Base-by-base conservation (phyloP, 2,329 filamentous ascomycete species). In the Xylaria sp. region DNA sequence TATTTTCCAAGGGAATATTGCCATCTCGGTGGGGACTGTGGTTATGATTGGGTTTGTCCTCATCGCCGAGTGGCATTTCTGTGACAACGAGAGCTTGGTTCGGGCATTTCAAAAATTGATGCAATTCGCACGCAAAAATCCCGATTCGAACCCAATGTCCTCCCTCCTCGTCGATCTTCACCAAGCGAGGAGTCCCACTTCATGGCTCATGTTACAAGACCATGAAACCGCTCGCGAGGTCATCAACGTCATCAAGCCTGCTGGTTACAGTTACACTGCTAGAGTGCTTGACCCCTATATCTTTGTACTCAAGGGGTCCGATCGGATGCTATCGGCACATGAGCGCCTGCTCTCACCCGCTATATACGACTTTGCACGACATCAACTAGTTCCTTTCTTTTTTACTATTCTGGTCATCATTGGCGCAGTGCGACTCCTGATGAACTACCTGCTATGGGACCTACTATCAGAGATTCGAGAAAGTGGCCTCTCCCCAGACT, bases 21-120 rank as follows among this genome's bases (percentile, higher is more conserved):
- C 87, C 6, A 76, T 89, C 62, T 90, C 86, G 46, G 89, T 89
- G 2, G 89, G 90, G 0, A 89, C 88, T 0, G 80, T 87, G 10
- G 85, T 91, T 35, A 86, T 91, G 71, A 76, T 91, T 19, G 85
- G 84, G 1, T 90, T 91, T 64, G 82, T 92, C 5, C 70, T 91
- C 13, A 84, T 87, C 49, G 83, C 90, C 0, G 90, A 92, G 66
- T 90, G 86, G 80, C 90, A 92, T 68, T 92, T 92, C 65, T 88
- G 89, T 63, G 86, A 87, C 51, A 80, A 81, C 52, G 80, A 81
- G 56, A 80, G 78, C 52, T 66, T 80, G 18, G 58, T 73, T 19
- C 72, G 72, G 55, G 70, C 73, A 37, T 37, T 76, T 16, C 66
- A 70, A 8, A 73, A 74, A 5, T 63, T 80, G 11, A 63, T 76